phyloP scores from a whole-genome alignment of 306 rosid genomes.

The Alnus glutinosa region DNA sequence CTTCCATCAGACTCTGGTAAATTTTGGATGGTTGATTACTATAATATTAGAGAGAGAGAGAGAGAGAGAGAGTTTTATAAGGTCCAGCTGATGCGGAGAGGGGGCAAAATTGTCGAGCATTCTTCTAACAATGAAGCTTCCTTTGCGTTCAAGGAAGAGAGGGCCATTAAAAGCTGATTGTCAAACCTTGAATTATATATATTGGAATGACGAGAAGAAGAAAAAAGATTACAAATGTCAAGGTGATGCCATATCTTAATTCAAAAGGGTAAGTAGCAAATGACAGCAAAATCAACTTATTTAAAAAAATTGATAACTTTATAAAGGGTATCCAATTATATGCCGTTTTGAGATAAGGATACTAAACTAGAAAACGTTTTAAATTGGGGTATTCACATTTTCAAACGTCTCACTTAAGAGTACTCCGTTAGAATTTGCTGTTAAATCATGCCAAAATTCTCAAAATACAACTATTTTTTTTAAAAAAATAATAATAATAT shows the following conservation, averaged over 20 bases:
- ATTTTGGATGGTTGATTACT: conserved; percentile 17
- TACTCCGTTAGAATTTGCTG: too few relatives aligned
- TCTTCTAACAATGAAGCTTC: conserved; percentile 79
- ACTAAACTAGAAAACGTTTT: too few relatives aligned
- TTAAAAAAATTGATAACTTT: not conserved
- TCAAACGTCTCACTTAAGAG: too few relatives aligned
- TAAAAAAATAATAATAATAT: too few relatives aligned
- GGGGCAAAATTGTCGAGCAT: conserved; percentile 67
- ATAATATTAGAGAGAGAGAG: conserved; percentile 10
- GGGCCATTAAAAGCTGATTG: conserved; percentile 47
- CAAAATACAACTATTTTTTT: too few relatives aligned
- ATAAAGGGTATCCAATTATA: too few relatives aligned
- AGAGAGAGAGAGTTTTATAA: conserved; percentile 25
- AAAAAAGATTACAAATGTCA: not conserved
- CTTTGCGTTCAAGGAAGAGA: conserved; percentile 90
- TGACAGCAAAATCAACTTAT: not conserved
- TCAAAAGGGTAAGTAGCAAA: not conserved
- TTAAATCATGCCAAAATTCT: too few relatives aligned
- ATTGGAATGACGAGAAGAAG: conserved; percentile 18
- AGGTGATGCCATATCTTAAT: not conserved
- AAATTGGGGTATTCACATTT: too few relatives aligned
- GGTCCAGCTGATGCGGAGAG: conserved; percentile 60
- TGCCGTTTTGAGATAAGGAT: too few relatives aligned
- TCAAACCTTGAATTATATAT: conserved; percentile 64
- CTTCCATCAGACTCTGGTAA: conserved; percentile 54